These are phyloP conservation scores for Phragmites australis DNA, from an alignment of 176 grass and related monocot species.

Conservation along the genomic window DNA sequence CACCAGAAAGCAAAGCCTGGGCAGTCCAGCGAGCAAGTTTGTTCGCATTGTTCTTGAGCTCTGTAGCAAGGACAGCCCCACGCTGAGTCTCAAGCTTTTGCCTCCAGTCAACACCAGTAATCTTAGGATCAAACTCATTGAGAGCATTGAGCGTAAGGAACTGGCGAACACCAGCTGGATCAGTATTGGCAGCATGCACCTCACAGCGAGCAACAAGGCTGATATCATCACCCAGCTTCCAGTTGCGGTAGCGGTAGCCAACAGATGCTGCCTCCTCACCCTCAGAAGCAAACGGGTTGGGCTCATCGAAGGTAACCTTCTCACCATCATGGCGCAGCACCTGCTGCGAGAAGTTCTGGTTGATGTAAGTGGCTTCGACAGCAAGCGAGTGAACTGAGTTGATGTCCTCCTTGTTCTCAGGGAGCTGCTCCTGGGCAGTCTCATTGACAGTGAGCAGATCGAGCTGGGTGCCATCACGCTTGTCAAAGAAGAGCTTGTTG, in stretches of 20 bases:
- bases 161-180: conserved; percentile 51
- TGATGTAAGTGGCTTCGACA: conserved; percentile 86
- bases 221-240: conserved; percentile 75
- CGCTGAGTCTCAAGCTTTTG: conserved; percentile 87
- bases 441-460: conserved; percentile 80
- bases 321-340: conserved; percentile 57
- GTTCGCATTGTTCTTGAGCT: conserved; percentile 93
- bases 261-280: conserved; percentile 68
- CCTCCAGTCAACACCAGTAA: conserved; percentile 79
- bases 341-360: conserved; percentile 91
- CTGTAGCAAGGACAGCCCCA: conserved; percentile 80
- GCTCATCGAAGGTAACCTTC: conserved; percentile 82
- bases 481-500: conserved; percentile 93
- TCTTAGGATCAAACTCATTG: conserved; percentile 86
- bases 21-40: conserved; percentile 85
- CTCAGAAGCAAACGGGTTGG: conserved; percentile 71
- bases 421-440: conserved; percentile 77
- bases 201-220: conserved; percentile 79
- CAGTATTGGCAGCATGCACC: conserved; percentile 55
- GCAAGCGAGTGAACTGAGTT: conserved; percentile 66
- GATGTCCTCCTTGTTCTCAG: conserved; percentile 80
- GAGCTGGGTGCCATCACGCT: conserved; percentile 77
- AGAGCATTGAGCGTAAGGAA: conserved; percentile 73
- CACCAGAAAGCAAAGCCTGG: conserved; percentile 71
- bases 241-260: conserved; percentile 75